Evolutionary conservation across 176 grass and related monocot genomes (phyloP), one percentile per base, ranked within the genome.

Genomic region (Typha latifolia): DNA sequence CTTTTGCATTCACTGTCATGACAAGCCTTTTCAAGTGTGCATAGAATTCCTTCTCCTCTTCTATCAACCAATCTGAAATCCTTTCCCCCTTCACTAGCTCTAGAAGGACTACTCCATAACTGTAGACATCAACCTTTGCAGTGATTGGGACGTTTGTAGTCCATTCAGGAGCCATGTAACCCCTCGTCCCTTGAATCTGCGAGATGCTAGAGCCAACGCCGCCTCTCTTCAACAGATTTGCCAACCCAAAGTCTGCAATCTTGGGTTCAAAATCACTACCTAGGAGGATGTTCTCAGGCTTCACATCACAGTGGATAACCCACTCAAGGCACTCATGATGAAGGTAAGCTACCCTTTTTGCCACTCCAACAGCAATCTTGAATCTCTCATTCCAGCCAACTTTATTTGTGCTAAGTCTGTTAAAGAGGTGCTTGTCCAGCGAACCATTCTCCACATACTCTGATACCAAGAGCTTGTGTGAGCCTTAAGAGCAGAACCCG

Each of bases 71-170:
- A 8, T 81, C 59, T 71, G 76, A 71, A 66, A 80, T 73, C 64
- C 73, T 74, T 29, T 9, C 20, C 18, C 86, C 86, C 24, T 59
- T 85, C 3, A 82, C 27, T 57, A 90, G 18, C 77, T 90, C 87
- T 50, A 85, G 72, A 27, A 90, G 82, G 37, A 90, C 87, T 9
- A 82, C 82, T 72, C 87, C 82, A 3, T 77, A 83, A 66, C 87
- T 90, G 57, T 83, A 90, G 20, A 90, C 80, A 34, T 90, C 80
- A 62, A 90, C 77, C n/a, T 86, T 86, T 32, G 83, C 77, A 43
- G 87, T 86, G 31, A 90, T 81, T 66, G 87, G 83, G 18, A 77
- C 48, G 48, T 65, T 72, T 12, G 65, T 74, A 49, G 68, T 70
- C 82, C 82, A 85, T 27, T 85, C 75, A 19, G 86, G 78, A 49